Evolutionary conservation across 169 alveolate species (phyloP).

Genomic region (Eimeria maxima): DNA sequence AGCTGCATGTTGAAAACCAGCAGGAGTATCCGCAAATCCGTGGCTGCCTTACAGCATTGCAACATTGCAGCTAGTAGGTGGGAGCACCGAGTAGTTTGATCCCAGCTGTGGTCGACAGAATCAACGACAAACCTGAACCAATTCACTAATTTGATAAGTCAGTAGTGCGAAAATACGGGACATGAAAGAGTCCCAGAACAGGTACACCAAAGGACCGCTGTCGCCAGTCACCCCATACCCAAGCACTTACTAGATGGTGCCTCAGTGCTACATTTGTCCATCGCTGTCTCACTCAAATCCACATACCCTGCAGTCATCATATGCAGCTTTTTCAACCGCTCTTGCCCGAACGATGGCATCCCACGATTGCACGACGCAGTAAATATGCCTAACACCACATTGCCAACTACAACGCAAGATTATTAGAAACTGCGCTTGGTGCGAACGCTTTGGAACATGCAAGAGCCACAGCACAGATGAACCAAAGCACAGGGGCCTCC

Average conservation of each 20-base stretch:
- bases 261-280: background rate
- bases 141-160: background rate
- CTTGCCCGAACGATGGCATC: background rate
- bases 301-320: background rate
- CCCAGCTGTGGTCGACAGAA: background rate
- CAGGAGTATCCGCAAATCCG: background rate
- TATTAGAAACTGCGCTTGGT: no score
- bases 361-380: background rate
- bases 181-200: background rate
- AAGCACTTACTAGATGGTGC: background rate
- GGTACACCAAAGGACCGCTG: background rate
- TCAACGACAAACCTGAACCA: background rate
- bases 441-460: no score
- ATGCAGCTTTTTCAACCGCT: background rate
- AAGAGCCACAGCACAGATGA: no score
- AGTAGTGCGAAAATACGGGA: background rate
- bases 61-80: background rate
- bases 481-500: no score
- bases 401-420: background rate
- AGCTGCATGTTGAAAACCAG: background rate
- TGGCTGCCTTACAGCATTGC: background rate
- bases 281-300: background rate
- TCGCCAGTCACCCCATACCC: background rate
- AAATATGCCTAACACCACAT: background rate
- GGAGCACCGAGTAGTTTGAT: background rate